Evolutionary conservation across 257 asterid species (phyloP).

Genomic region (Solanum gracilifrons): DNA sequence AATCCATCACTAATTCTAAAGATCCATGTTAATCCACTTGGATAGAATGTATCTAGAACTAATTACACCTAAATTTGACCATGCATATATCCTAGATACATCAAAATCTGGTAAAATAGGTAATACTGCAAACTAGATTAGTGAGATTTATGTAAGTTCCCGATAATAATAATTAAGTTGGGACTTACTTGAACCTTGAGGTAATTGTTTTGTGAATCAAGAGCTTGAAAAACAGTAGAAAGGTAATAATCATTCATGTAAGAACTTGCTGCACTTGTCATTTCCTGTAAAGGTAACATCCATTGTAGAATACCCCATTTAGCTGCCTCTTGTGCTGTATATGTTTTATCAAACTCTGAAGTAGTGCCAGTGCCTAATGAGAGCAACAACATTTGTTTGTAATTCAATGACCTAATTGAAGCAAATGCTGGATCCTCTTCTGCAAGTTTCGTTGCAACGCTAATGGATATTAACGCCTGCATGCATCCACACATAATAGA

Average conservation of each 20-base stretch:
- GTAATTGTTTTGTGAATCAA: neutral
- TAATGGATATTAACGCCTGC: neutral
- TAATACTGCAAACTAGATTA: no score
- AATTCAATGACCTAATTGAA: neutral
- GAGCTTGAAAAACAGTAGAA: neutral
- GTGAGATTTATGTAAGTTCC: no score
- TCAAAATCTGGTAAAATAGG: no score
- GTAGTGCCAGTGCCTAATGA: neutral
- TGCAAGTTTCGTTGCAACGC: neutral
- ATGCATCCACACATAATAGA: no score
- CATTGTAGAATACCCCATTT: fast-evolving
- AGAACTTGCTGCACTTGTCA: neutral
- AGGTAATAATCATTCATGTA: neutral
- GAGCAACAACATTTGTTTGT: neutral
- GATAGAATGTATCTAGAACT: no score
- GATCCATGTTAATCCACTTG: no score
- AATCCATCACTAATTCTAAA: no score
- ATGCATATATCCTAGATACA: no score
- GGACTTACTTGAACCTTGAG: conserved; percentile 4
- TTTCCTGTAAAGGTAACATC: fast-evolving
- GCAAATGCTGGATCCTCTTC: neutral
- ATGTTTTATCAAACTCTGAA: neutral
- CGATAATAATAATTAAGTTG: no score
- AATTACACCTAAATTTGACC: no score
- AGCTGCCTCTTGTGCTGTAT: neutral